phyloP scores from a whole-genome alignment of 768 basidiomycete genomes.

The Trametes sanguinea region DNA sequence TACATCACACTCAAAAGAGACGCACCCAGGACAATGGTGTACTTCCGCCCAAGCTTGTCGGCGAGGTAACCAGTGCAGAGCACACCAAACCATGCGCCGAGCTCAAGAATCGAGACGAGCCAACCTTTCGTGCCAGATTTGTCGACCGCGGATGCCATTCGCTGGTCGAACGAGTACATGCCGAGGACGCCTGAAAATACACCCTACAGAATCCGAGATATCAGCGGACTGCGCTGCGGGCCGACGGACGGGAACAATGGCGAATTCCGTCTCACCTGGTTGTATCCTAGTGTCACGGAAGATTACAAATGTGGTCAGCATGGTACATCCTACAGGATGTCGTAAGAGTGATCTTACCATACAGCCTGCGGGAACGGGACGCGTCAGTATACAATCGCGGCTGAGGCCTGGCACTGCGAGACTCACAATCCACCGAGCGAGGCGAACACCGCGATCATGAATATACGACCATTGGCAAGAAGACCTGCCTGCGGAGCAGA shows the following conservation, averaged over 20 bases:
- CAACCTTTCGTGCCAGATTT: conserved; percentile 63
- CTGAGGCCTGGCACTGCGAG: neutral
- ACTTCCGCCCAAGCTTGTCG: conserved; percentile 73
- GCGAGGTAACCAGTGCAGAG: conserved; percentile 72
- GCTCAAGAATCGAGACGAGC: conserved; percentile 73
- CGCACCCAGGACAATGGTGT: conserved; percentile 62
- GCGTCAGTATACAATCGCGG: conserved; percentile 7
- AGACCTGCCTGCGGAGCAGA: conserved; percentile 51
- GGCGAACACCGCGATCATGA: conserved; percentile 73
- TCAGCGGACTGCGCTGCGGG: conserved; percentile 9
- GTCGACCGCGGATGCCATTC: conserved; percentile 58
- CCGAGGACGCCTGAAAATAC: conserved; percentile 77
- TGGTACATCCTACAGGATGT: neutral
- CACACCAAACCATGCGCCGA: conserved; percentile 77
- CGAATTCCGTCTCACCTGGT: conserved; percentile 47
- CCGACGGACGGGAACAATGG: neutral
- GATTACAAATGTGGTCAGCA: neutral
- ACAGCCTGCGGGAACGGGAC: conserved; percentile 45
- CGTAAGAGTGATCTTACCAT: conserved; percentile 46
- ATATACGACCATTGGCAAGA: conserved; percentile 63
- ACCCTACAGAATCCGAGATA: conserved; percentile 42
- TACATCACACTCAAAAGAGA: conserved; percentile 1
- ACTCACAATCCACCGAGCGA: conserved; percentile 76
- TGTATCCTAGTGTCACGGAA: conserved; percentile 50
- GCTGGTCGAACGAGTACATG: conserved; percentile 52